Conservation (phyloP, 768 basidiomycete genomes). For the Omphalotus guepiniiformis region DNA sequence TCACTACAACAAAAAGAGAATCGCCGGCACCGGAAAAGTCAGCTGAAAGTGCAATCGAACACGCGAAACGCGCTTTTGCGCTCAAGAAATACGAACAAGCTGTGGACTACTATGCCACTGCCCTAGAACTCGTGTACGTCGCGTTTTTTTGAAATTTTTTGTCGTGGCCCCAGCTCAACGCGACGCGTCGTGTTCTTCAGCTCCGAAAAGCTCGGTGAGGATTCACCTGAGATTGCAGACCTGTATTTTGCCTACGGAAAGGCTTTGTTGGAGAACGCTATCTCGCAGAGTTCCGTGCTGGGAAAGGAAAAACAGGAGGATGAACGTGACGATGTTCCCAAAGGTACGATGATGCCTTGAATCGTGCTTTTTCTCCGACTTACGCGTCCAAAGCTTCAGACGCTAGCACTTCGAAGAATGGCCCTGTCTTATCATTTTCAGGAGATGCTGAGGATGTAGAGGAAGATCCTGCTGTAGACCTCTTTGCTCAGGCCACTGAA, state of each 20-base stretch:
- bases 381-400: not conserved
- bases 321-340: conserved; percentile 33
- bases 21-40: conserved; percentile 16
- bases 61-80: conserved; percentile 85
- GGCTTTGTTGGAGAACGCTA: conserved; percentile 90
- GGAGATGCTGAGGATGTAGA: conserved; percentile 72
- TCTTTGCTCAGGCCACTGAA: conserved; percentile 56
- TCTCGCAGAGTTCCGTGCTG: conserved; percentile 79
- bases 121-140: conserved; percentile 80
- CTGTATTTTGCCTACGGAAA: conserved; percentile 90
- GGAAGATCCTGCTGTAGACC: conserved; percentile 52
- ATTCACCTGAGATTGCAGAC: conserved; percentile 82
- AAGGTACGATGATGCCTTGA: conserved; percentile 8
- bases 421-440: conserved; percentile 71
- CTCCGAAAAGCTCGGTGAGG: conserved; percentile 70
- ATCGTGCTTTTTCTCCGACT: not conserved
- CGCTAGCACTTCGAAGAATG: conserved; percentile 36
- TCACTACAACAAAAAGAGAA: not conserved
- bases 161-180: conserved; percentile 1
- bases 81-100: conserved; percentile 84
- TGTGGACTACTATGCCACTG: conserved; percentile 77
- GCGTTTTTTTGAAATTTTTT: conserved; percentile 17
- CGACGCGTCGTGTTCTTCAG: conserved; percentile 35
- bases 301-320: conserved; percentile 78
- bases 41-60: conserved; percentile 62